Evolutionary conservation across 805 yeast species (phyloP).

Genomic region (Starmerella khaoyaiensis): DNA sequence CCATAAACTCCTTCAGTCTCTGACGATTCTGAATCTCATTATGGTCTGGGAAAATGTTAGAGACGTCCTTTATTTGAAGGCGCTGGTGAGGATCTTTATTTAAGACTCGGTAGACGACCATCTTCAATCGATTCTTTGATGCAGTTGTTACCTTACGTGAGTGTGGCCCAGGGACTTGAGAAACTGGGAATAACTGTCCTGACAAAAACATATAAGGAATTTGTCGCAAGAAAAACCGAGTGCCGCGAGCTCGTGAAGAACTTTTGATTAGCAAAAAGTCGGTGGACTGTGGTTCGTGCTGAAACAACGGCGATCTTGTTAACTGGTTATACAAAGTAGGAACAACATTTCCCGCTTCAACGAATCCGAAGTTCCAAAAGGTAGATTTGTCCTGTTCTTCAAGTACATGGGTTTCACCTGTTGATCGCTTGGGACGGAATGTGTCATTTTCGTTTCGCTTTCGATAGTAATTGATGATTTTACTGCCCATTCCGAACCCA

Average conservation of each 20-base stretch:
- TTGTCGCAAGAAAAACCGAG: slow-evolving; percentile 52
- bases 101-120: slow-evolving; percentile 83
- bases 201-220: slow-evolving; percentile 69
- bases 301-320: slow-evolving; percentile 83
- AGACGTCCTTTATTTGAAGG: slow-evolving; percentile 72
- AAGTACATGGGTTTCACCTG: slow-evolving; percentile 90
- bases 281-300: slow-evolving; percentile 63
- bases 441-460: slow-evolving; percentile 70
- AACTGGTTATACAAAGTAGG: slow-evolving; percentile 88
- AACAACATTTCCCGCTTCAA: slow-evolving; percentile 83
- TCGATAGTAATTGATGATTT: slow-evolving; percentile 82
- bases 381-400: slow-evolving; percentile 96
- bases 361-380: slow-evolving; percentile 97
- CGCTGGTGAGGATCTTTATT: slow-evolving; percentile 63
- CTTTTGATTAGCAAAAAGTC: slow-evolving; percentile 75
- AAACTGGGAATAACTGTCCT: slow-evolving; percentile 87
- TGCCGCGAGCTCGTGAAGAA: slow-evolving; percentile 54
- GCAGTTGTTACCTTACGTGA: slow-evolving; percentile 91
- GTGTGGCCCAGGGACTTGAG: slow-evolving; percentile 95
- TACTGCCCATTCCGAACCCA: slow-evolving; percentile 92
- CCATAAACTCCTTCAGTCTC: slow-evolving; percentile 93
- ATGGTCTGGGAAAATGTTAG: slow-evolving; percentile 90
- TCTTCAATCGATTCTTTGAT: slow-evolving; percentile 75
- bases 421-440: slow-evolving; percentile 69
- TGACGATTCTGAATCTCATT: slow-evolving; percentile 96